Evolutionary conservation across 129 eudicot genomes (phyloP).

Genomic region (Ambrosia artemisiifolia): DNA sequence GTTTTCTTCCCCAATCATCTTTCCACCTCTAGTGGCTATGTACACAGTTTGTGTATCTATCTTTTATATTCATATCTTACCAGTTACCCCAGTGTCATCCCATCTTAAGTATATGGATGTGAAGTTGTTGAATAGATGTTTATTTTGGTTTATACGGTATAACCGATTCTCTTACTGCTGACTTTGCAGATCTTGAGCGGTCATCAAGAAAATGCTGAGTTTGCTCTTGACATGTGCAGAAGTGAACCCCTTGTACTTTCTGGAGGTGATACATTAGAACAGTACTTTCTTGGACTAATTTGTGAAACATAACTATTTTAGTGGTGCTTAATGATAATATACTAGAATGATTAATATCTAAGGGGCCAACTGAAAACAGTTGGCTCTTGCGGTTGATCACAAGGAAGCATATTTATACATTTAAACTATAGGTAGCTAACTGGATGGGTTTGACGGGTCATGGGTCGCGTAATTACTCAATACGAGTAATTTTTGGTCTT

Average conservation of each 20-base stretch:
- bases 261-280: conserved; percentile 55
- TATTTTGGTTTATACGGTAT: not conserved
- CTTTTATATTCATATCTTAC: not conserved
- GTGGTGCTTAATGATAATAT: not conserved
- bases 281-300: not conserved
- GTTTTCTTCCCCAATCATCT: not conserved
- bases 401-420: not conserved
- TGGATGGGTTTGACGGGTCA: not conserved
- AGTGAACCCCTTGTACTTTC: conserved; percentile 88
- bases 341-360: not conserved
- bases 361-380: not conserved
- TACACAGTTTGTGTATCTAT: not conserved
- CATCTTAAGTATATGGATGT: not conserved
- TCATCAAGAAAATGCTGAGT: conserved; percentile 83
- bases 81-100: not conserved
- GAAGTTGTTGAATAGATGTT: not conserved
- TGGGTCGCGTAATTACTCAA: not conserved
- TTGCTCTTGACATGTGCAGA: conserved; percentile 82
- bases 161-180: not conserved
- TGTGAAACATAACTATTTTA: conserved; percentile 9
- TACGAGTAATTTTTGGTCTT: not conserved
- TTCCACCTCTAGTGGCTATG: conserved; percentile 3
- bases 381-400: not conserved
- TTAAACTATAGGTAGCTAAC: not conserved
- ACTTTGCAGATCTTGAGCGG: conserved; percentile 66